Percentiles rank a stretch among this genome's conserved stretches.
Conservation (phyloP, 176 grass and related monocot genomes). For the Elaeis guineensis region DNA sequence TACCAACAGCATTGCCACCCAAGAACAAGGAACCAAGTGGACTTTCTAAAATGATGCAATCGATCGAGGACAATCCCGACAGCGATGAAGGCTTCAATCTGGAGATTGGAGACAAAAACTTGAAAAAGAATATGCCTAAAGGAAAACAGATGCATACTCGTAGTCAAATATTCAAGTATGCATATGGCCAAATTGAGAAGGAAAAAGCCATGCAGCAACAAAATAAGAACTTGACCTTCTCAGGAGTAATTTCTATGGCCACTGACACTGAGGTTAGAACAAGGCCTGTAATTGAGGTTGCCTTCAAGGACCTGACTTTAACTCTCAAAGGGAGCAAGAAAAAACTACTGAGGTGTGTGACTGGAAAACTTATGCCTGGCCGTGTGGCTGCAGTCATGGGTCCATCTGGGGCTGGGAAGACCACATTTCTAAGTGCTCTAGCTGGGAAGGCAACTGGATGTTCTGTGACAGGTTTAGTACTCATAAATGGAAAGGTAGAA, state of each 20-base stretch:
- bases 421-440: constrained; percentile 77
- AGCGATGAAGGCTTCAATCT: constrained; percentile 54
- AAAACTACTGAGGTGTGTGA: constrained; percentile 60
- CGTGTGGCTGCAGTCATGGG: constrained; percentile 87
- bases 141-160: constrained; percentile 62
- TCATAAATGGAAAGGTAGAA: constrained; percentile 76
- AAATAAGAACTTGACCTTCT: constrained; percentile 63
- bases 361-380: constrained; percentile 77
- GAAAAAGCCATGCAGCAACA: constrained; percentile 82
- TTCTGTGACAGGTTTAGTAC: constrained; percentile 38
- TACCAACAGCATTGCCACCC: constrained; percentile 12
- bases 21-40: constrained; percentile 38
- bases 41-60: constrained; percentile 58
- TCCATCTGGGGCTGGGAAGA: constrained; percentile 86
- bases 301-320: constrained; percentile 77
- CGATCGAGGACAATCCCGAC: constrained; percentile 57
- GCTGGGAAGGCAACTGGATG: constrained; percentile 84
- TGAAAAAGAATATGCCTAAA: constrained; percentile 66
- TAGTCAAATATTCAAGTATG: constrained; percentile 93
- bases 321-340: constrained; percentile 87
- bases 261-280: constrained; percentile 51
- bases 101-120: constrained; percentile 56
- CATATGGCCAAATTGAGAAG: constrained; percentile 88
- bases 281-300: constrained; percentile 64
- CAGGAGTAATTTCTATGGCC: constrained; percentile 84